Evolutionary conservation across 345 rosid genomes (phyloP).

Genomic region (Citrus sinensis): DNA sequence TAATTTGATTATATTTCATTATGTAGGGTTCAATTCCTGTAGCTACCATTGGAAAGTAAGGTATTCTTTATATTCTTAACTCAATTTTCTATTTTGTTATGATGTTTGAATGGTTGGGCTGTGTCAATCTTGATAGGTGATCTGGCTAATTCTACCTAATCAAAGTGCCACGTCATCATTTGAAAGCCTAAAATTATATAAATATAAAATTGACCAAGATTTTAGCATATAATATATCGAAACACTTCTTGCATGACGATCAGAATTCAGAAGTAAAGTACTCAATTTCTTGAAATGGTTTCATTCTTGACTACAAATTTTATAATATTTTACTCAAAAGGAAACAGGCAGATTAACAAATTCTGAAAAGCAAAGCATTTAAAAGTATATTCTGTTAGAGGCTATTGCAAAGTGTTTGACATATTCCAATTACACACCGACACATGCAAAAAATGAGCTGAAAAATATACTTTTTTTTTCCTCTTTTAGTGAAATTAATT

Average conservation of each 20-base stretch:
- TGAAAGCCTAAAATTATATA: neutral
- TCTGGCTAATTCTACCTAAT: constrained; percentile 5
- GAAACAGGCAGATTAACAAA: neutral
- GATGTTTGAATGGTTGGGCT: neutral
- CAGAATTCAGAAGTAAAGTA: neutral
- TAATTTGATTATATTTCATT: neutral
- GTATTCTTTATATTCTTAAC: neutral
- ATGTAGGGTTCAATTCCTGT: neutral
- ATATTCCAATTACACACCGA: neutral
- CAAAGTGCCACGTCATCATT: neutral
- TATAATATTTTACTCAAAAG: neutral
- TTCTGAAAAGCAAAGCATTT: neutral
- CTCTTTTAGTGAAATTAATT: too few species aligned
- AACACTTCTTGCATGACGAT: neutral
- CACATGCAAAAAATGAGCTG: neutral
- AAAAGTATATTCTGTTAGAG: neutral
- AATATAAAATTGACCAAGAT: neutral
- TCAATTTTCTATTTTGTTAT: neutral
- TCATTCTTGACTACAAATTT: neutral
- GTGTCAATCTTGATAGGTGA: neutral
- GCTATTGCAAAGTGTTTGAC: neutral
- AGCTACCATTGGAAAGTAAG: too few species aligned
- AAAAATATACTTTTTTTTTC: too few species aligned
- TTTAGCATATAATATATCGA: neutral
- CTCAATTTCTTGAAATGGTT: neutral